Percentiles rank a stretch among this genome's conserved stretches.
Evolutionary conservation across 108 stramenopile genomes (phyloP).

Genomic region (Pseudonitzschia pungens): DNA sequence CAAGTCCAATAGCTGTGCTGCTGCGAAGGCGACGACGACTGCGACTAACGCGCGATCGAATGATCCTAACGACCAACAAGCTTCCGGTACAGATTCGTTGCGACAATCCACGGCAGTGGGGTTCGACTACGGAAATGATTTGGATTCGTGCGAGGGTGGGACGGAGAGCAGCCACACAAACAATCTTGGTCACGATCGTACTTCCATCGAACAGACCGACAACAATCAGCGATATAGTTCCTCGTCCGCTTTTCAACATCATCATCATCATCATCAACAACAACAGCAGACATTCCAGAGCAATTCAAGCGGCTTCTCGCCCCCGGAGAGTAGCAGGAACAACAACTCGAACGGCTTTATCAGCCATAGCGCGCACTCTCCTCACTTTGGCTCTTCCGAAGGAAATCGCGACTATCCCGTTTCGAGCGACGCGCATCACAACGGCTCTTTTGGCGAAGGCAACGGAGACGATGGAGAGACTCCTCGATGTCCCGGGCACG

Average conservation of each 20-base stretch:
- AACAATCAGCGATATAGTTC: background rate
- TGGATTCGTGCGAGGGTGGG: background rate
- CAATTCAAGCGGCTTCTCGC: background rate
- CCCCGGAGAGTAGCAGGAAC: background rate
- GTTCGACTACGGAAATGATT: background rate
- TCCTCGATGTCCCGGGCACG: slow-evolving; percentile 83
- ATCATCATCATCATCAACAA: background rate
- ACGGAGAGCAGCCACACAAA: background rate
- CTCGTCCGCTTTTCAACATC: background rate
- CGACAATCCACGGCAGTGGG: no score
- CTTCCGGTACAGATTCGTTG: background rate
- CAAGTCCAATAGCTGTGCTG: background rate
- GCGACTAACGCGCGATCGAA: background rate
- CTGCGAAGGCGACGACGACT: slow-evolving; percentile 3
- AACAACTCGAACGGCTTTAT: slow-evolving; percentile 8
- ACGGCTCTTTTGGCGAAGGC: background rate
- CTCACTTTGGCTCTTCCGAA: slow-evolving; percentile 6
- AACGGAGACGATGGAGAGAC: slow-evolving; percentile 21
- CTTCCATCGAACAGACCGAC: background rate
- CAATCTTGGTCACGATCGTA: background rate
- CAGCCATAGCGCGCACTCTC: background rate
- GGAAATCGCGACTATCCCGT: background rate
- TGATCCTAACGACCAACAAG: background rate
- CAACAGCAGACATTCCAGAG: background rate
- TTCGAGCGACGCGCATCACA: background rate